Evolutionary conservation across 148 eudicot species (phyloP), one percentile per base, ranked within the genome.

Genomic region (Arbutus unedo): DNA sequence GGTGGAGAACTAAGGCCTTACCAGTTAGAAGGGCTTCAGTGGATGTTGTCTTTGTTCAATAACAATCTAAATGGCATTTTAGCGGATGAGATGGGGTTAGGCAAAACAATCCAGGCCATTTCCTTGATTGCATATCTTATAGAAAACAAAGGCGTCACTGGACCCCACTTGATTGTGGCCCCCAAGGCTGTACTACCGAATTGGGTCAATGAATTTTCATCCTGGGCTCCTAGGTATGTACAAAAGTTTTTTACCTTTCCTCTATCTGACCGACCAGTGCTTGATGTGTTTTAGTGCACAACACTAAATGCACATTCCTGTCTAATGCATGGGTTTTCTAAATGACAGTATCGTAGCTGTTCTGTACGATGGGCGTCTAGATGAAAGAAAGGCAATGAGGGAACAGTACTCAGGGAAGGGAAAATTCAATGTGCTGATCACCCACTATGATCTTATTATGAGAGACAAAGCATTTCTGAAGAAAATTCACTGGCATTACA

Each of bases 71-170:
- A 96, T 85, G 99, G 99, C 70, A 96, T 96, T 81, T 91, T 96
- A 87, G 99, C 99, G 31, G 99, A 96, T 91, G 99, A 96, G 85
- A 96, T 96, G 99, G 99, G 99, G 77, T 83, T 96, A 85, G 99
- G 99, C 45, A 96, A 96, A 87, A 96, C 99, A 83, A 96, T 96
- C 73, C 99, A 96, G 89, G 92, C 98, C 76, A 96, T 96, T 80
- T 86, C 99, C 51, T 83, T 96, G 81, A 90, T 96, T 82, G 99
- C 99, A 14, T 94, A 96, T 85, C 93, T 96, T 79, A 47, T 91
- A 79, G 99, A 94, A 85, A 92, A 92, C 87, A 96, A 96, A 84
- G 94, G 94, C 79, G 99, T 96, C 54, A 75, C 84, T 84, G 99
- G 99, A 60, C 99, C 99, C 75, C 97, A 93, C 86, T 86, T 96